These are phyloP conservation scores for Auxenochlorella protothecoides DNA, from an alignment of 139 green algal genomes.

Conservation along the genomic window DNA sequence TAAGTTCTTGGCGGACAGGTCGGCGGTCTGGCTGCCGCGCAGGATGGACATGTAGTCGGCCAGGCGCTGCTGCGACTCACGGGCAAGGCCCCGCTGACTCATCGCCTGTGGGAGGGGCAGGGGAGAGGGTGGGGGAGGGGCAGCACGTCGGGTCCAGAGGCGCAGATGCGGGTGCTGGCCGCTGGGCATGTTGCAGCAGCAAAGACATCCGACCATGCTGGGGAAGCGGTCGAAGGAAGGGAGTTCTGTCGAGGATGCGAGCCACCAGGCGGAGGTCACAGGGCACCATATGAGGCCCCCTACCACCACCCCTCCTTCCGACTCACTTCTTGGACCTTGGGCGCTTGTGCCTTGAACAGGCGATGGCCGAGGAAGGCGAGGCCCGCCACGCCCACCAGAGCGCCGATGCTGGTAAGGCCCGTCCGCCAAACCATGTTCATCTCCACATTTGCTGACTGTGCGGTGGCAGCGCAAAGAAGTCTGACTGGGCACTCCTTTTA, in stretches of 20 bases:
- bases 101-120: conserved; percentile 25
- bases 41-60: conserved; percentile 66
- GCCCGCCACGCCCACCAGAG: conserved; percentile 17
- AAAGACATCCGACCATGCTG: no score
- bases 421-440: conserved; percentile 18
- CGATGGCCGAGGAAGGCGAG: conserved; percentile 26
- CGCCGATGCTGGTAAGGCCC: conserved; percentile 19
- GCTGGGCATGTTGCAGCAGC: no score
- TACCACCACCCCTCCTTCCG: neutral
- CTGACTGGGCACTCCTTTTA: no score
- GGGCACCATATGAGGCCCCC: neutral
- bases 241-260: no score
- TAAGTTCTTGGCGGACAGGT: conserved; percentile 80
- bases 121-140: neutral
- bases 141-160: neutral
- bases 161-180: no score
- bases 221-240: no score
- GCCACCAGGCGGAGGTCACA: neutral
- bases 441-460: conserved; percentile 6
- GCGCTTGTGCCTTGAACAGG: conserved; percentile 21
- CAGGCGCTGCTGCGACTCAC: conserved; percentile 51
- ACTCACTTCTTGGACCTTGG: conserved; percentile 25
- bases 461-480: neutral
- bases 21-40: conserved; percentile 42
- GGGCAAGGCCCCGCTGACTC: conserved; percentile 47